These are phyloP conservation scores for Phialophora tarda DNA, from an alignment of 2,329 filamentous ascomycete genomes.

Conservation along the genomic window DNA sequence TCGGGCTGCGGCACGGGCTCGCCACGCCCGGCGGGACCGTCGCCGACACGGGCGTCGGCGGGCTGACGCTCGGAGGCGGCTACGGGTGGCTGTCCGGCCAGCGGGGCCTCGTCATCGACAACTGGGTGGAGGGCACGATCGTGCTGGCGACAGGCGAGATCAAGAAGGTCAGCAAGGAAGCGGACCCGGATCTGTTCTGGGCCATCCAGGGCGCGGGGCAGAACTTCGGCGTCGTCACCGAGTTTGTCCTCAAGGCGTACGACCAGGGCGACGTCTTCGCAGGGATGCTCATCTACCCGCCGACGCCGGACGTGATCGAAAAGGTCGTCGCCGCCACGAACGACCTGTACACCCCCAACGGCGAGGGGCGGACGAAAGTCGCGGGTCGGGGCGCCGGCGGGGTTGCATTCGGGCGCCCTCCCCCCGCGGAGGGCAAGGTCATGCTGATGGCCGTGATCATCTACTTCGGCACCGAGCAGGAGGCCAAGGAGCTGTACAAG, in stretches of 20 bases:
- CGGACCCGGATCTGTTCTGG: conserved; percentile 50
- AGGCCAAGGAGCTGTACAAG: conserved; percentile 47
- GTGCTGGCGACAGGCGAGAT: conserved; percentile 50
- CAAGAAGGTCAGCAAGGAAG: conserved; percentile 43
- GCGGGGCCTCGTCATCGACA: conserved; percentile 62
- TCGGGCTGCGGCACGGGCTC: conserved; percentile 57
- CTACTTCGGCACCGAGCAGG: conserved; percentile 48
- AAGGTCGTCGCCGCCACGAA: conserved; percentile 41
- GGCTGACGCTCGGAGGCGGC: conserved; percentile 63
- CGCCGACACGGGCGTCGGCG: conserved; percentile 67
- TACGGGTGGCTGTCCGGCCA: conserved; percentile 62
- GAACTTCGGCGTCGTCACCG: conserved; percentile 50
- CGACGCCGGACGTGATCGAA: conserved; percentile 39
- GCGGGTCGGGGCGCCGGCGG: conserved; percentile 37
- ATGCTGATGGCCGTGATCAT: conserved; percentile 44
- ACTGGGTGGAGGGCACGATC: conserved; percentile 48
- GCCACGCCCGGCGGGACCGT: conserved; percentile 68
- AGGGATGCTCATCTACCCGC: conserved; percentile 42
- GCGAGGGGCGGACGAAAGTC: conserved; percentile 37
- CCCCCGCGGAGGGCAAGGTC: conserved; percentile 41
- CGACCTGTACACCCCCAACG: conserved; percentile 34
- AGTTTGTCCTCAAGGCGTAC: conserved; percentile 50
- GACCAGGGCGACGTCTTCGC: conserved; percentile 46
- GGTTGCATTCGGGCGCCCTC: conserved; percentile 43
- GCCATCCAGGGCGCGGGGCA: conserved; percentile 51